phyloP scores from a whole-genome alignment of 768 basidiomycete genomes.

The Clitopilus hobsonii region DNA sequence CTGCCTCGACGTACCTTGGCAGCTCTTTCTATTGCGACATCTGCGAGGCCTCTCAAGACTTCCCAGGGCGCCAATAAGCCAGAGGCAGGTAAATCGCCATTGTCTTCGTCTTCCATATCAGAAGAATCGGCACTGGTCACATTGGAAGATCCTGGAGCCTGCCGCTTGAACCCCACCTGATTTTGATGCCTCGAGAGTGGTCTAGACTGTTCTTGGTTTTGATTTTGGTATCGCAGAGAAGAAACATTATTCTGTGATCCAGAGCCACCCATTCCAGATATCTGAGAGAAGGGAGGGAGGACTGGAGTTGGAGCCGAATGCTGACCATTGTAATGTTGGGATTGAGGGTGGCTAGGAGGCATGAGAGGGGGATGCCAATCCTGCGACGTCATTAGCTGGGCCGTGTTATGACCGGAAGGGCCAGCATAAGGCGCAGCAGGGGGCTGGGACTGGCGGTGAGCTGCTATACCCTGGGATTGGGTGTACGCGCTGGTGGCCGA shows the following conservation, averaged over 20 bases:
- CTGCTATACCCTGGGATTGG: slow-evolving; percentile 18
- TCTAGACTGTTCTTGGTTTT: slow-evolving; percentile 33
- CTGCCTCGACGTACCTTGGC: slow-evolving; percentile 50
- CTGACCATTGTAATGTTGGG: slow-evolving; percentile 26
- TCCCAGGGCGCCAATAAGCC: slow-evolving; percentile 87
- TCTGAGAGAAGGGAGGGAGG: slow-evolving; percentile 69
- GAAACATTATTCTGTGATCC: slow-evolving; percentile 48
- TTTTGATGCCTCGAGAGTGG: slow-evolving; percentile 27
- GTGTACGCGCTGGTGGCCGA: slow-evolving; percentile 30
- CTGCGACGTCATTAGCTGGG: slow-evolving; percentile 25
- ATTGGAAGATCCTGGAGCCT: slow-evolving; percentile 57
- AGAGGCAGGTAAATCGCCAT: slow-evolving; percentile 72
- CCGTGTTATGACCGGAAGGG: slow-evolving; percentile 26
- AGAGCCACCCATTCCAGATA: slow-evolving; percentile 52
- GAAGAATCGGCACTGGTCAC: slow-evolving; percentile 79
- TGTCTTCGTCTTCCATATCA: slow-evolving; percentile 80
- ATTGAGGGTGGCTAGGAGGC: slow-evolving; percentile 35
- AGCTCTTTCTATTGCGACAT: slow-evolving; percentile 76
- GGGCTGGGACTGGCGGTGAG: slow-evolving; percentile 10
- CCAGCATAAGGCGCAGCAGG: slow-evolving; percentile 31
- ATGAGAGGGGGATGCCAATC: slow-evolving; percentile 43
- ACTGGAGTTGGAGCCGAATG: slow-evolving; percentile 39
- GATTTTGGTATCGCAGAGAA: slow-evolving; percentile 53
- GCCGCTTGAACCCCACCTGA: slow-evolving; percentile 50
- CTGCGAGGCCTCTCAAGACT: slow-evolving; percentile 74